Evolutionary conservation across 352 stramenopile species (phyloP).

Genomic region (Thalassiosira mediterranea): DNA sequence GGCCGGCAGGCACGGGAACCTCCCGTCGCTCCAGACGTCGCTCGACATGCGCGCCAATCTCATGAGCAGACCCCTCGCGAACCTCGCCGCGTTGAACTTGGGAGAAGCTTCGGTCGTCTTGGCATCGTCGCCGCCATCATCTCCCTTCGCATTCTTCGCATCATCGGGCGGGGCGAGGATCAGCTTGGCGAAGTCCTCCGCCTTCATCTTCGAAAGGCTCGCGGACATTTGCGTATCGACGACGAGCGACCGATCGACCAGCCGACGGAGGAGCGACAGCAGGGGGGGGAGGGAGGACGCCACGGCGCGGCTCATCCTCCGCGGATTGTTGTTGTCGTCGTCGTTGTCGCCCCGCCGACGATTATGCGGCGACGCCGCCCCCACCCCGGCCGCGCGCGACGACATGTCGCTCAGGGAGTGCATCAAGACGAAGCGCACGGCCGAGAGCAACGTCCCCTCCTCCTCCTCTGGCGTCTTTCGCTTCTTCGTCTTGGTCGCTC

Average conservation of each 20-base stretch:
- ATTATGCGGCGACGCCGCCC: too few relatives aligned
- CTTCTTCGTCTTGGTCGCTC: neutral
- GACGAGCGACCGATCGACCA: constrained; percentile 60
- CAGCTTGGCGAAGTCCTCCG: constrained; percentile 48
- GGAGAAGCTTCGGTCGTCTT: constrained; percentile 36
- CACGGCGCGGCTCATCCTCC: constrained; percentile 62
- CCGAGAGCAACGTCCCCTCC: constrained; percentile 44
- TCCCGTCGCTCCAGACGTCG: constrained; percentile 59
- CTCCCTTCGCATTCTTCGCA: neutral
- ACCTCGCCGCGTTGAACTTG: constrained; percentile 52
- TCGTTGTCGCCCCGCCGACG: neutral
- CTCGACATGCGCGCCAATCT: constrained; percentile 57
- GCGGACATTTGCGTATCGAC: constrained; percentile 55
- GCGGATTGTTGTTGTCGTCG: constrained; percentile 2
- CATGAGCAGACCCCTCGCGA: constrained; percentile 61
- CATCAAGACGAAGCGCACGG: constrained; percentile 71
- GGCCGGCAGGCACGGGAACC: constrained; percentile 55
- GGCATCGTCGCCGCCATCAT: constrained; percentile 12
- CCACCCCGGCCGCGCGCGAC: constrained; percentile 31
- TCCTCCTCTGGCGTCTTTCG: neutral
- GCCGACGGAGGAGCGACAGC: constrained; percentile 64
- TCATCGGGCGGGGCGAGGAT: constrained; percentile 42
- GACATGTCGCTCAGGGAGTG: constrained; percentile 68
- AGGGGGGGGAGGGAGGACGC: constrained; percentile 69
- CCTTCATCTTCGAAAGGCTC: constrained; percentile 69